Conservation (phyloP, 805 yeast genomes). For the Myxozyma lipomycoides region DNA sequence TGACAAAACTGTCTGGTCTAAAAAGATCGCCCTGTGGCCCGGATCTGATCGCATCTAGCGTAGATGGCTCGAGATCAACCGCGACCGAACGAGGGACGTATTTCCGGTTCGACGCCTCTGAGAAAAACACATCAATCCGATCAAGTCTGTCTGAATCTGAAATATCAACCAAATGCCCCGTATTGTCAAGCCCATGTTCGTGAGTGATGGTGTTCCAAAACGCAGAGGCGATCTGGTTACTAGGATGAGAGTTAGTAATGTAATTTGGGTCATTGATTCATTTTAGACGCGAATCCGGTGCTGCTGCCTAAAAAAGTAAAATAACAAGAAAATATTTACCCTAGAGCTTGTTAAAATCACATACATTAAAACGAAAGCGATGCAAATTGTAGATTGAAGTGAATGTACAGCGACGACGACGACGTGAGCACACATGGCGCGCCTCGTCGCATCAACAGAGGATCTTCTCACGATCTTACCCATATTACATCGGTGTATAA, state of each 20-base stretch:
- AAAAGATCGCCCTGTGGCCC: slow-evolving; percentile 80
- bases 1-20: slow-evolving; percentile 87
- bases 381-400: too few relatives aligned
- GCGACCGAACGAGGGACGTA: slow-evolving; percentile 91
- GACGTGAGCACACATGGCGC: too few relatives aligned
- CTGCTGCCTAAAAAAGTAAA: too few relatives aligned
- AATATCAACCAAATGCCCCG: slow-evolving; percentile 36
- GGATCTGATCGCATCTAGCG: slow-evolving; percentile 77
- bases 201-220: slow-evolving; percentile 43
- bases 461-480: too few relatives aligned
- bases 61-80: slow-evolving; percentile 92
- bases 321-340: not conserved
- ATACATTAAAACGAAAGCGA: slow-evolving; percentile 1
- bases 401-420: too few relatives aligned
- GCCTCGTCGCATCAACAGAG: too few relatives aligned
- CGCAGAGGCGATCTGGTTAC: slow-evolving; percentile 43
- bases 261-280: too few relatives aligned
- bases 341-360: not conserved
- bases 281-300: too few relatives aligned
- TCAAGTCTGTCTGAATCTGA: slow-evolving; percentile 38
- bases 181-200: slow-evolving; percentile 42
- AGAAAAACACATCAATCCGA: slow-evolving; percentile 77
- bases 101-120: slow-evolving; percentile 80
- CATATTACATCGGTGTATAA: too few relatives aligned
- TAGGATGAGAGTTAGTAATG: too few relatives aligned